Base-by-base conservation (phyloP, 495 filamentous ascomycete species). In the Mytilinidion resinicola region DNA sequence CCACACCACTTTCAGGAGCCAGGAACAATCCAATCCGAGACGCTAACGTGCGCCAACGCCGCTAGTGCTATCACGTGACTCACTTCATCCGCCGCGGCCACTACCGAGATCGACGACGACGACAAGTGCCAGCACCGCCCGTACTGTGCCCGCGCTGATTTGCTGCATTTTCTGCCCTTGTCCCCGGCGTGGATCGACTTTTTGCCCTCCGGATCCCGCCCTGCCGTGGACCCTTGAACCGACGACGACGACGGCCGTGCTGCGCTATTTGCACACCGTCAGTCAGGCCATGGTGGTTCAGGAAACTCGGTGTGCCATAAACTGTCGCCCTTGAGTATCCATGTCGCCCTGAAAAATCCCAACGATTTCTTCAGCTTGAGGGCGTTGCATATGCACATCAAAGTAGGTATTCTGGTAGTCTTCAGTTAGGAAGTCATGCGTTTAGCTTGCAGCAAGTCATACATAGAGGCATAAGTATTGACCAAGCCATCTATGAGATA, bases 1-100 rank as follows among this genome's bases (percentile, higher is more conserved):
- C 46, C 46, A 49, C 46, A 49, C 46, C 46, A 49, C 46, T 49
- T 49, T 49, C 46, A 49, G 46, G 46, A 49, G 19, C 9, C 46
- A 49, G 46, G 46, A 49, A 49, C 46, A 33, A 11, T 5, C 14
- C 17, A 25, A 21, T 25, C 46, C 46, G 46, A 49, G 46, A 49
- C n/a, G 44, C 14, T n/a, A 20, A 21, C 39, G 9, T 19, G 15
- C 9, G 44, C 44, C n/a, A n/a, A n/a, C n/a, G 25, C 6, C 25
- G 1, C 8, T 49, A 49, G 46, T 10, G 46, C 46, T 10, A 49
- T 49, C 46, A 49, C 46, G 46, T 49, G 46, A 30, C 3, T 2
- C 39, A 1, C 4, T 3, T 8, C 39, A 12, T 17, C 39, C 17
- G 39, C 12, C 39, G 11, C 12, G 12, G 12, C 8, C 48, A 1